These are phyloP conservation scores for Ustilago sp. DNA, from an alignment of 1,284 basidiomycete genomes.

Conservation along the genomic window DNA sequence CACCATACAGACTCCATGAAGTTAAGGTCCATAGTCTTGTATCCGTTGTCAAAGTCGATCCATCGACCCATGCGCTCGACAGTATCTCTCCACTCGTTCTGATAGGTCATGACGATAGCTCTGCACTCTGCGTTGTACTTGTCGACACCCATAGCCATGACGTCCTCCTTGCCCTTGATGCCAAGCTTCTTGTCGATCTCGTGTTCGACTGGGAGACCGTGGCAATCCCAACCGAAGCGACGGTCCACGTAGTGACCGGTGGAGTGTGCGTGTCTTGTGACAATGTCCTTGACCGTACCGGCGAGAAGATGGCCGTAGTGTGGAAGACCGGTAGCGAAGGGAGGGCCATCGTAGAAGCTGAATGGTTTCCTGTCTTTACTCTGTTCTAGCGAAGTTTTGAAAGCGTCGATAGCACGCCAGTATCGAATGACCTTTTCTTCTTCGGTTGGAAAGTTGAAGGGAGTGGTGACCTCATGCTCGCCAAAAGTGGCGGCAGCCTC, in stretches of 20 bases:
- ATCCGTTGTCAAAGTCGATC: constrained; percentile 99
- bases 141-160: constrained; percentile 94
- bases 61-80: constrained; percentile 98
- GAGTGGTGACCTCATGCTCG: constrained; percentile 70
- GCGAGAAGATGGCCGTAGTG: constrained; percentile 81
- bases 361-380: constrained; percentile 88
- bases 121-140: constrained; percentile 98
- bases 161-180: constrained; percentile 93
- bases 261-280: constrained; percentile 92
- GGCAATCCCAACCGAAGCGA: constrained; percentile 99
- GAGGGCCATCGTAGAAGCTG: constrained; percentile 97
- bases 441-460: constrained; percentile 89
- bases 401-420: constrained; percentile 98
- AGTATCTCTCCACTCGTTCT: constrained; percentile 90
- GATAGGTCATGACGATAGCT: constrained; percentile 97
- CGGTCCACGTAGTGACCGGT: constrained; percentile 94
- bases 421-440: constrained; percentile 91
- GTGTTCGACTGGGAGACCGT: constrained; percentile 98
- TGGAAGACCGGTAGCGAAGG: constrained; percentile 95
- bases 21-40: constrained; percentile 92
- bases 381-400: constrained; percentile 91
- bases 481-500: constrained; percentile 37
- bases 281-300: constrained; percentile 96
- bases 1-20: constrained; percentile 99
- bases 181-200: constrained; percentile 98